Conservation (phyloP, 1,284 basidiomycete genomes). For the Marasmius oreades region DNA sequence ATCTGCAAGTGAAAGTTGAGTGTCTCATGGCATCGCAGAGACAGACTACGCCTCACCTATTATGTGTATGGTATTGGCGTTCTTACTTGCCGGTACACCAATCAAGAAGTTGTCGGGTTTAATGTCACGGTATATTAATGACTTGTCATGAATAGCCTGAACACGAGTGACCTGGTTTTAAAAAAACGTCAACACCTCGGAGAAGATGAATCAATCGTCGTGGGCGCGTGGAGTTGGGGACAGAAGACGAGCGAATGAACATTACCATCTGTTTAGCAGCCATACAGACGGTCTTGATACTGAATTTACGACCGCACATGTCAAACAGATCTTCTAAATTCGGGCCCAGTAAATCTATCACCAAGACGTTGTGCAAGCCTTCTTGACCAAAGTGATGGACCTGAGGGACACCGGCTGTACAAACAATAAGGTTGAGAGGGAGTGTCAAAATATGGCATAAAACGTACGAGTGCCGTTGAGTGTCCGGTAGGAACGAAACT, state of each 20-base stretch:
- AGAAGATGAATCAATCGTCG: background rate
- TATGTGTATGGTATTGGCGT: constrained; percentile 87
- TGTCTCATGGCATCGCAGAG: background rate
- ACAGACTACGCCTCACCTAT: constrained; percentile 57
- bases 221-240: background rate
- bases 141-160: constrained; percentile 97
- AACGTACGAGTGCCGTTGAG: constrained; percentile 87
- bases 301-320: constrained; percentile 97
- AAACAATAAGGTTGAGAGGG: constrained; percentile 15
- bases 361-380: constrained; percentile 95
- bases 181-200: background rate
- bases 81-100: constrained; percentile 91
- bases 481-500: constrained; percentile 96
- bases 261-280: constrained; percentile 97
- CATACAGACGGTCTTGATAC: constrained; percentile 98
- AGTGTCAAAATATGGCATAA: constrained; percentile 12
- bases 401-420: constrained; percentile 87
- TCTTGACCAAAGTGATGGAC: constrained; percentile 99
- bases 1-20: constrained; percentile 50
- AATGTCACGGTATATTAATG: constrained; percentile 98
- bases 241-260: constrained; percentile 14
- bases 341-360: constrained; percentile 95
- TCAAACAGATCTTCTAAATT: constrained; percentile 97
- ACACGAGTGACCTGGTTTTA: constrained; percentile 85
- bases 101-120: constrained; percentile 99